These are phyloP conservation scores for Pythium chondricola DNA, from an alignment of 352 stramenopile species.

Conservation along the genomic window DNA sequence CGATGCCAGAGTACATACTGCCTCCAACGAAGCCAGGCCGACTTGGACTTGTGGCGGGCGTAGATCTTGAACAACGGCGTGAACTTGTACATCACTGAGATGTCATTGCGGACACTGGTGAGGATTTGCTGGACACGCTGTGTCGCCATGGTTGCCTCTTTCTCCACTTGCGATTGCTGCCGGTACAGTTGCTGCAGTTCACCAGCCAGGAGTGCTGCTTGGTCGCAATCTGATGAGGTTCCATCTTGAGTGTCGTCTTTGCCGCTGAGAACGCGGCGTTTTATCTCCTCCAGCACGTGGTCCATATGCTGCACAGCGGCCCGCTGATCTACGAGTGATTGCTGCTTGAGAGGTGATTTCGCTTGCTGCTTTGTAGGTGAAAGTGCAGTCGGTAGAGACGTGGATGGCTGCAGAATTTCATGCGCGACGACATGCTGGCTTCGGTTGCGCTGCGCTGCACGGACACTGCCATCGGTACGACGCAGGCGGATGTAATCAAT, in stretches of 20 bases:
- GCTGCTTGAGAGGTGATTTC: no score
- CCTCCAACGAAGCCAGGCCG: conserved; percentile 31
- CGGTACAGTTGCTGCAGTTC: conserved; percentile 25
- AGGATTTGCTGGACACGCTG: conserved; percentile 32
- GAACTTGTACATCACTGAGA: conserved; percentile 52
- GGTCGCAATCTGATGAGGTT: no score
- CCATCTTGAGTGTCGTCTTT: conserved; percentile 16
- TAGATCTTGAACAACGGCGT: conserved; percentile 58
- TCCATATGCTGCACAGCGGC: conserved; percentile 8
- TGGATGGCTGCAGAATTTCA: conserved; percentile 39
- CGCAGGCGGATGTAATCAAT: conserved; percentile 65
- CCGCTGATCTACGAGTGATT: background rate
- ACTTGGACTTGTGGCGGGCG: conserved; percentile 28
- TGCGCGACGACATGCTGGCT: conserved; percentile 25
- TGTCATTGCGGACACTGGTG: conserved; percentile 29
- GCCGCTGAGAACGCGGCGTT: conserved; percentile 6
- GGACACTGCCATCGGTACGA: conserved; percentile 48
- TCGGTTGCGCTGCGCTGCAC: conserved; percentile 41
- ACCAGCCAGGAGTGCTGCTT: conserved; percentile 12
- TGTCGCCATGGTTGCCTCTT: conserved; percentile 22
- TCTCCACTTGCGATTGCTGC: conserved; percentile 22
- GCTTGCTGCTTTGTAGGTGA: background rate
- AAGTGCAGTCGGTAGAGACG: conserved; percentile 1
- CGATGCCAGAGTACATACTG: conserved; percentile 39
- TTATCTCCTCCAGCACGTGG: conserved; percentile 3